Base-by-base conservation (phyloP, 2,329 filamentous ascomycete genomes). In the Fusarium algeriense region DNA sequence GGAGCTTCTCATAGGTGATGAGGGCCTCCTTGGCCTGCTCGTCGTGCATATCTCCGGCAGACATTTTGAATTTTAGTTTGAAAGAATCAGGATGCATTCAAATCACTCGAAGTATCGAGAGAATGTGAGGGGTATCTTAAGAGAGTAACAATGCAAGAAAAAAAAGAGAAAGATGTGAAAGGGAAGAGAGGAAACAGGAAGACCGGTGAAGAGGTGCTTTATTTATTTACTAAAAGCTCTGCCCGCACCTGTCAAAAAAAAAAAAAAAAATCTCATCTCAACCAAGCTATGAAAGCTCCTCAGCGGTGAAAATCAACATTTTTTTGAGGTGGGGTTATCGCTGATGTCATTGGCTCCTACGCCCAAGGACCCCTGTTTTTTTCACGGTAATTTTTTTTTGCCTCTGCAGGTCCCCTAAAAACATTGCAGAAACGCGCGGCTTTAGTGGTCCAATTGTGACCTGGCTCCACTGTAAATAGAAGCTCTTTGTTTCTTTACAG, bases 1-100 rank as follows among this genome's bases (percentile, higher is more conserved):
- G 88, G 71, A 98, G 90, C 80, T 95, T 89, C 81, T 94, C 92
- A 81, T 93, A 95, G 64, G 87, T 88, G 68, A 91, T 83, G 64
- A 81, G 73, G 38, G 75, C 75, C 73, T 77, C 73, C 68, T 75
- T 69, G 72, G 75, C 68, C 59, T 73, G 67, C 49, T 66, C 73
- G 65, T 82, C 83, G 30, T 82, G 78, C 65, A 80, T 69, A 65
- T 79, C 73, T 50, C 79, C 78, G 69, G 76, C 74, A 76, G 79
- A 80, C 81, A 82, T 82, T 64, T 49, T 78, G 72, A 46, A 45
- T 67, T 59, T 75, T 52, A 41, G 63, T 26, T 45, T 60, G 57
- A 55, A 64, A 52, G 61, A 58, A 45, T 57, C 49, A 34, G 59
- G 59, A 58, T 46, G 49, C 57, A 67, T 72, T 56, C 67, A 73